These are phyloP conservation scores for Patellaria atrata DNA, from an alignment of 495 filamentous ascomycete species.

Conservation along the genomic window DNA sequence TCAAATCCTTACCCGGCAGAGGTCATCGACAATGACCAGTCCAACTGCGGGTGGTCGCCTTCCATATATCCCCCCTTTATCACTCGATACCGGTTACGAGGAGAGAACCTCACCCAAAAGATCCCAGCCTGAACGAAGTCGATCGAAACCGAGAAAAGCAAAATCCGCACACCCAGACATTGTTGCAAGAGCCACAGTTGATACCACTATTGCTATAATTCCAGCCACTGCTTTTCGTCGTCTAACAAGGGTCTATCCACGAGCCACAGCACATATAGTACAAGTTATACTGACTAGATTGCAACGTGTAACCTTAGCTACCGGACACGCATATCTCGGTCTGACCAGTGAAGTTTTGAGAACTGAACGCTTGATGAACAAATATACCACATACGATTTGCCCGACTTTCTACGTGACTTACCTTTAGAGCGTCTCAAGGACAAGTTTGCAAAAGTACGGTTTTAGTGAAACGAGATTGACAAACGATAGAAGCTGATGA, in stretches of 20 bases:
- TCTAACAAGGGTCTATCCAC: constrained; percentile 86
- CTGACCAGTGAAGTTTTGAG: constrained; percentile 79
- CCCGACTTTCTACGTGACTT: constrained; percentile 82
- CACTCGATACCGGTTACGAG: constrained; percentile 38
- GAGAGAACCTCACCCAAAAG: constrained; percentile 2
- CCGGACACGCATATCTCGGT: constrained; percentile 85
- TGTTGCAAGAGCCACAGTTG: constrained; percentile 87
- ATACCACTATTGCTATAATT: constrained; percentile 97
- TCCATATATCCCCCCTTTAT: constrained; percentile 56
- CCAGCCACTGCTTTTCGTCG: constrained; percentile 90
- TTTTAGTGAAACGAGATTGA: not conserved
- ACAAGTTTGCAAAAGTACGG: constrained; percentile 58
- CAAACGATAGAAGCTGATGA: not conserved
- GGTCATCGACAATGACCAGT: constrained; percentile 17
- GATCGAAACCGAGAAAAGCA: constrained; percentile 30
- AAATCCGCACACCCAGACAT: constrained; percentile 93
- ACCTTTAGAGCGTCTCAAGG: constrained; percentile 73
- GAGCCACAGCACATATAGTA: constrained; percentile 91
- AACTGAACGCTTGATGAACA: constrained; percentile 82
- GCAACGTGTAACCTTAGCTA: constrained; percentile 86
- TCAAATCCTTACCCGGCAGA: constrained; percentile 11
- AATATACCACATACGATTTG: constrained; percentile 78
- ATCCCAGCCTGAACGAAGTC: constrained; percentile 5
- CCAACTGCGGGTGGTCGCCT: constrained; percentile 16
- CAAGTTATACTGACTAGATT: constrained; percentile 91